Percentiles rank a stretch among this genome's conserved stretches.
These are phyloP conservation scores for Penicillium psychrosexuale DNA, from an alignment of 2,329 filamentous ascomycete genomes.

Conservation along the genomic window DNA sequence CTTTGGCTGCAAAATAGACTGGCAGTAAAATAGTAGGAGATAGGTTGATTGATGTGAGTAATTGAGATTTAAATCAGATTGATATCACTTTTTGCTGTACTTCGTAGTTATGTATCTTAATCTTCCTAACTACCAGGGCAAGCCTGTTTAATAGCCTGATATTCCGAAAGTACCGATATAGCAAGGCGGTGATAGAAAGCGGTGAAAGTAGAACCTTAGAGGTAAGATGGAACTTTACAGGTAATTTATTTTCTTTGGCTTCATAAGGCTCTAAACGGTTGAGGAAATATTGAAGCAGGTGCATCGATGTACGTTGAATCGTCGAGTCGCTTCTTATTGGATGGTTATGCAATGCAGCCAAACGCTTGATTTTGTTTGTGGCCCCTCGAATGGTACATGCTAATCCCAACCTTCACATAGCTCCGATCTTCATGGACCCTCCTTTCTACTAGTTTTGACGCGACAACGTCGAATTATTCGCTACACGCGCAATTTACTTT, in stretches of 20 bases:
- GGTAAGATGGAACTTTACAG: not conserved
- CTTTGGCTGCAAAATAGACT: not conserved
- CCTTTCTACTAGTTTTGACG: slow-evolving; percentile 1
- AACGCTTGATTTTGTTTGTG: slow-evolving; percentile 4
- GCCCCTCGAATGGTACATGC: not conserved
- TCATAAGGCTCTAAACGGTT: not conserved
- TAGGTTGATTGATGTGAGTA: not conserved
- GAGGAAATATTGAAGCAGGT: not conserved
- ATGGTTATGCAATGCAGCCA: not conserved
- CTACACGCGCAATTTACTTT: not conserved
- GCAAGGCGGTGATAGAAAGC: slow-evolving; percentile 1
- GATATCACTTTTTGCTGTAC: not conserved
- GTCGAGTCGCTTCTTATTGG: slow-evolving; percentile 16
- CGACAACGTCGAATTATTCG: slow-evolving; percentile 2
- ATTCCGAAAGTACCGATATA: not conserved
- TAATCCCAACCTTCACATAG: slow-evolving; percentile 1
- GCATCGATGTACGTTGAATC: not conserved
- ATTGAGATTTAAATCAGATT: too few relatives aligned
- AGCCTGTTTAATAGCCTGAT: not conserved
- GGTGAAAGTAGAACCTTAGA: not conserved
- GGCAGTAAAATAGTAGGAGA: not conserved
- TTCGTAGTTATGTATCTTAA: too few relatives aligned
- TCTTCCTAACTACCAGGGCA: not conserved
- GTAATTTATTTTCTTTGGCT: slow-evolving; percentile 7
- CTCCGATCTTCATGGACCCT: slow-evolving; percentile 1